Evolutionary conservation across 768 basidiomycete genomes (phyloP).

Genomic region (Neoboletus subvelutipes): DNA sequence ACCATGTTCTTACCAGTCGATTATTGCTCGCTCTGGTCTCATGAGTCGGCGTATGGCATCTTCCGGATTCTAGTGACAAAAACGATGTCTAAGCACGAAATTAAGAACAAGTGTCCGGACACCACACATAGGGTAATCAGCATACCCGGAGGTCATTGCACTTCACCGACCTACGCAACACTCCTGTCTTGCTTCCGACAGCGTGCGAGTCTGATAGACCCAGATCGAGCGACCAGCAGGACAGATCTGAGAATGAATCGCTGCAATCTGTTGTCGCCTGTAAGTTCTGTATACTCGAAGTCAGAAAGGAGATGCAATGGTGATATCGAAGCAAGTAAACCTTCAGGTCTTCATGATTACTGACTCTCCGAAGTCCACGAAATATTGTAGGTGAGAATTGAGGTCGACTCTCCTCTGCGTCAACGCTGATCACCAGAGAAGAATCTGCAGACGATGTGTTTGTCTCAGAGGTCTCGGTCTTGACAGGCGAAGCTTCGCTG

Average conservation of each 20-base stretch:
- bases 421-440: constrained; percentile 6
- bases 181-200: background rate
- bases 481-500: background rate
- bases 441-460: constrained; percentile 8
- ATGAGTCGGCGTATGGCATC: no score
- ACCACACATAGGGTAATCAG: background rate
- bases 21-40: background rate
- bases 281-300: background rate
- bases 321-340: background rate
- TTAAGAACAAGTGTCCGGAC: background rate
- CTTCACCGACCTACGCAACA: constrained; percentile 10
- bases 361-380: constrained; percentile 8
- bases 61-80: background rate
- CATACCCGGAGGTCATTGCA: constrained; percentile 16
- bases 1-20: background rate
- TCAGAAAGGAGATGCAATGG: background rate
- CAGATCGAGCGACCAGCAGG: constrained; percentile 1
- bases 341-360: background rate
- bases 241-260: constrained; percentile 3
- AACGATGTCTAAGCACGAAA: constrained; percentile 2
- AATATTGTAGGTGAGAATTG: background rate
- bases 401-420: constrained; percentile 1
- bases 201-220: background rate
- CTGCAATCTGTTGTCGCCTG: background rate
- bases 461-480: constrained; percentile 1